Evolutionary conservation across 371 early-diverging fungal species (phyloP), one percentile per base, ranked within the genome.

Genomic region (Mucor circinelloides): DNA sequence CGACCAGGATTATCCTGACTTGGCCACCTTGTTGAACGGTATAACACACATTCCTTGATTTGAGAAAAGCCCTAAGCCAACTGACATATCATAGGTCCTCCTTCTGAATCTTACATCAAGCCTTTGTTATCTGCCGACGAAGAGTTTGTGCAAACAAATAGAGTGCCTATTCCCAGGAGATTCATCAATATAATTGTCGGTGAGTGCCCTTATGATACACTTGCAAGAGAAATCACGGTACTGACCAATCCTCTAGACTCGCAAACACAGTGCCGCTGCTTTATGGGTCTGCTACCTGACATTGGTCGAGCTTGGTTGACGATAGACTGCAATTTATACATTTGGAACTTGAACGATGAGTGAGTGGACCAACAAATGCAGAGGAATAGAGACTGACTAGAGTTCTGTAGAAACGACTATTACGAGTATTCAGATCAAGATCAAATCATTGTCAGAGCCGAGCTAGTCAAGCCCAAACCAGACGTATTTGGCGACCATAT

Each of bases 211-310:
- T 57, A 8, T 12, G 6, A 44, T 1, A 6, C 34, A 13, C 13
- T 42, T 13, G n/a, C n/a, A n/a, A n/a, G n/a, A n/a, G n/a, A n/a
- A n/a, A n/a, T n/a, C n/a, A n/a, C n/a, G n/a, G n/a, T n/a, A 1
- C 7, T 31, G 10, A 40, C 27, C 12, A 13, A 19, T 28, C 54
- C 15, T 67, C 17, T 57, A 25, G 56, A 56, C 17, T 56, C 32
- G 21, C 25, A 87, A 25, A 79, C 91, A 2, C 86, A 90, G 65
- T 89, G 90, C 67, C 86, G 92, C 62, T 86, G 83, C 65, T 96
- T 92, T 76, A 90, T 94, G 87, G 97, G 97, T 0, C 71, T 96
- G 23, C 91, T 95, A 30, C 89, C 91, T 19, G 91, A 93, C 60
- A 87, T 94, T 58, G 72, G 84, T 59, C 82, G 91, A 44, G 93